Evolutionary conservation across 2,329 filamentous ascomycete genomes (phyloP), one percentile per base, ranked within the genome.

Genomic region (Stagonosporopsis chrysanthemi): DNA sequence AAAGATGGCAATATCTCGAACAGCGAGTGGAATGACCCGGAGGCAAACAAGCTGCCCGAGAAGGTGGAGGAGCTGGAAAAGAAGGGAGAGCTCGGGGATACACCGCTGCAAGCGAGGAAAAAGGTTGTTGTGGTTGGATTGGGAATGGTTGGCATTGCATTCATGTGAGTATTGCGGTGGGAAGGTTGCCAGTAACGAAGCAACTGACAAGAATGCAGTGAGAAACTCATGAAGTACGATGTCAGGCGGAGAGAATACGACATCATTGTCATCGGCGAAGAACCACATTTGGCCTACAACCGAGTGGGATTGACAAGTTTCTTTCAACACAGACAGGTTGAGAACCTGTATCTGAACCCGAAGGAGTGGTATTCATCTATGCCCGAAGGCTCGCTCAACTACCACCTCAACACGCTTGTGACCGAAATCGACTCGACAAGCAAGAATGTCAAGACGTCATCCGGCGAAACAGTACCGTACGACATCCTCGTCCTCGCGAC

Each of bases 71-170:
- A 68, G 14, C n/a, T 70, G 28, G 60, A 67, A 19, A 51, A 56
- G 42, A 66, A 63, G 7, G 61, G 65, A 22, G 67, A 78, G 45
- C 66, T 77, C 14, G 70, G 75, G 15, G 55, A 53, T 3, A 35
- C 57, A 28, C 52, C 50, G 31, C 42, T 44, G 15, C 59, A 65
- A 49, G 80, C 86, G 60, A 42, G 54, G 48, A 91, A 90, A 75
- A 87, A 83, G 70, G 79, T 96, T 33, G 91, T 96, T 2, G 87
- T 96, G 35, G 91, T 96, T 36, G 92, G 92, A 9, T 78, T 97
- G 77, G 92, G 92, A 2, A 97, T 97, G 93, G 92, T 97, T 41
- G 91, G 90, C 36, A 89, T 95, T 65, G 88, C 90, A 39, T 94
- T 96, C 74, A 91, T 96, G 90, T 94, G 79, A 82, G 89, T 82